Base-by-base conservation (phyloP, 495 filamentous ascomycete species). In the Penicillium crystallinum region DNA sequence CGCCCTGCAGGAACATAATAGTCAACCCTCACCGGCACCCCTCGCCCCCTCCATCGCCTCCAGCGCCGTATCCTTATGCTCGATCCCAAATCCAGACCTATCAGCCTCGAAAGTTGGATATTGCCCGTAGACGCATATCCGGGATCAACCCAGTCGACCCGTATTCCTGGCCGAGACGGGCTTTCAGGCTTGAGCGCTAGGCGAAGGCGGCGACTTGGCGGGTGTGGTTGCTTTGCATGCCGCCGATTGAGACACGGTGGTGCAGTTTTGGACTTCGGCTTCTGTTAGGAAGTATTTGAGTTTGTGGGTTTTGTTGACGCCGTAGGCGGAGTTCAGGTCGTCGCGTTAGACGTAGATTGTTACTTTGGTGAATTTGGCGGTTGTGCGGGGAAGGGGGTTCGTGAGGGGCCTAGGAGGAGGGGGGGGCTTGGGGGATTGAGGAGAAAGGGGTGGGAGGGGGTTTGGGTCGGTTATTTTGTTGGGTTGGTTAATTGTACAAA, bases 1-100 rank as follows among this genome's bases (percentile, higher is more conserved):
- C 81, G 81, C 1, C 83, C 82, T 0, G 81, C 81, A 1, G 84
- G 83, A 39, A 87, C 84, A 57, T 80, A 84, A 47, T 86, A 87
- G 6, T n/a, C 81, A 79, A 55, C 71, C 78, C 17, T 70, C 72
- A 0, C 83, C 84, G 0, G 53, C 39, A 0, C 50, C 63, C 6
- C 53, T 56, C 14, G 78, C 69, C 57, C 80, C 74, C n/a, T 74
- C 54, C 43, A 72, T 64, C 0, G 84, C 68, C 1, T 59, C 52
- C 27, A 62, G 61, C 8, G 81, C 71, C 0, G 78, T 81, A 3
- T 54, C 57, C 61, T 85, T 84, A 57, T 84, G 80, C 63, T 77
- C 77, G 48, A 85, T 85, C 11, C 81, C 81, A 48, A 84, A 84
- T 82, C 77, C 0, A 81, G 81, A 17, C 77, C 78, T 80, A 86